Conservation (phyloP, 768 basidiomycete genomes). For the Hemileccinum rubropunctum region DNA sequence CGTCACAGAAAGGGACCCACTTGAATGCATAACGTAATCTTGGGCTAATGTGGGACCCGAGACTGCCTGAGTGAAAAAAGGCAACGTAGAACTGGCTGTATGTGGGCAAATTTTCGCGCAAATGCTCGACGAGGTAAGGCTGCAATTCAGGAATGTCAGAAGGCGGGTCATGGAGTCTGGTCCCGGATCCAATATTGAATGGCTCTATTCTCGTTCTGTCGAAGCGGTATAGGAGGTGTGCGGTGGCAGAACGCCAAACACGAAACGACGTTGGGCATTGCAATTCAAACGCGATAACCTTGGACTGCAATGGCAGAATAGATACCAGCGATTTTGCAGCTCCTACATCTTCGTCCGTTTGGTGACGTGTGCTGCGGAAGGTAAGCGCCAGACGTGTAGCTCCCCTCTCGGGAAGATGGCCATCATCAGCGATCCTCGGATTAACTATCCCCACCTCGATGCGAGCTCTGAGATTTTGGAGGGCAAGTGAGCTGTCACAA, state of each 20-base stretch:
- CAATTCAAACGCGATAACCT: constrained; percentile 36
- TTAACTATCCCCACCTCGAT: constrained; percentile 24
- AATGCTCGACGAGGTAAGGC: no score
- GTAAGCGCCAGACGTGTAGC: not conserved
- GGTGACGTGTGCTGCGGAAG: not conserved
- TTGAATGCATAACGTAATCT: constrained; percentile 17
- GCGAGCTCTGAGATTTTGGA: constrained; percentile 19
- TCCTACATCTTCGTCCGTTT: no score
- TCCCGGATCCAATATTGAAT: no score
- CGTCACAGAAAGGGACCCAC: not conserved
- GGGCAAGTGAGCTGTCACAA: constrained; percentile 22
- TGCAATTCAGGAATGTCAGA: no score
- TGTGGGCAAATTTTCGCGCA: no score
- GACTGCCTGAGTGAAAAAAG: no score
- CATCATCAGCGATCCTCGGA: not conserved
- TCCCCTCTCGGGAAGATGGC: not conserved
- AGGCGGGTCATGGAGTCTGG: no score
- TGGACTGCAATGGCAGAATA: no score
- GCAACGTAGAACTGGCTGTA: no score
- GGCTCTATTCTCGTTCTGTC: no score
- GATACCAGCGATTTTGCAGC: no score
- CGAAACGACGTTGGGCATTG: constrained; percentile 33
- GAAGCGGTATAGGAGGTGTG: not conserved
- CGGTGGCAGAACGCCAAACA: constrained; percentile 38
- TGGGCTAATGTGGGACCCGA: constrained; percentile 5